Base-by-base conservation (phyloP, 2,329 filamentous ascomycete species). In the Aureobasidium mangrovei region DNA sequence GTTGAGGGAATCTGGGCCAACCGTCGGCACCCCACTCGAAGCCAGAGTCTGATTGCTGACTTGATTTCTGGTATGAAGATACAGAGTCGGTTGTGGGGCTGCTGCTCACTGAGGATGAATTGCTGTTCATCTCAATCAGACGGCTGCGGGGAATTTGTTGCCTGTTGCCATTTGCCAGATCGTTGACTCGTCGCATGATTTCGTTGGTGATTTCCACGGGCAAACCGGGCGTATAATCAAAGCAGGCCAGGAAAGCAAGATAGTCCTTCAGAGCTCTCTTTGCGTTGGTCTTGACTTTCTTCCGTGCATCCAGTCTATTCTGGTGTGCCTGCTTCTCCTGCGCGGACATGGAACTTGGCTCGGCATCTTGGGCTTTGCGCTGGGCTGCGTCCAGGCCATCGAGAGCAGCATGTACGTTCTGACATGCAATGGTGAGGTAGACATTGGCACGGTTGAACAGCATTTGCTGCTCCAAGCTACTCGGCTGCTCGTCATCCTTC, bases 261-360 rank as follows among this genome's bases (percentile, higher is more conserved):
- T 86, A 90, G 69, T 93, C 88, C 56, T 84, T 79, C 26, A 93
- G 70, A 1, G 88, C 87, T 54, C 83, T 79, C 68, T 88, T 91
- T 3, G 88, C 88, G 68, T 85, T 83, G 0, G 77, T 76, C 61
- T 87, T 86, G 60, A 91, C 84, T 28, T 78, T 70, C 66, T 86
- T 89, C 42, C 85, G 78, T 42, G 79, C 78, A 58, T 85, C 81
- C 27, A 81, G 67, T 53, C 77, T 73, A 64, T 28, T 29, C 4
- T 3, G 64, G 53, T 36, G 63, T 59, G 35, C 67, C 61, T 44
- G 62, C 60, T 32, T 65, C 65, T 43, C 63, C 61, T 4, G 62
- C 61, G 28, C 24, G 29, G 53, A 36, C 31, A 38, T 49, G 1
- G 26, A 7, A 5, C 28, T 39, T 4, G 39, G 32, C 7, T 36